Evolutionary conservation across 129 eudicot genomes (phyloP), one percentile per base, ranked within the genome.

Genomic region (Escallonia herrerae): DNA sequence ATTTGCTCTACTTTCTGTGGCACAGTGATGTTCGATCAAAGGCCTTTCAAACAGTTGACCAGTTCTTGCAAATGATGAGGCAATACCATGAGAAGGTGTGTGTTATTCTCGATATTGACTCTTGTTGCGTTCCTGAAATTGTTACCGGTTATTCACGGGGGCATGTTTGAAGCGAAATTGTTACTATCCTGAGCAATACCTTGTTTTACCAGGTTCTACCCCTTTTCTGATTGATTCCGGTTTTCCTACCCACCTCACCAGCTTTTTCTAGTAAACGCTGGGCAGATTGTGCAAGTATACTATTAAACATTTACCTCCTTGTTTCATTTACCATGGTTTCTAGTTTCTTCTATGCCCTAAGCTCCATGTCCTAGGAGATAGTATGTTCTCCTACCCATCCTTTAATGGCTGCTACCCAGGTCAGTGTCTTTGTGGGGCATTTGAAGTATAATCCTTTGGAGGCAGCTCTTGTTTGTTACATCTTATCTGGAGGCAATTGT

Each of bases 31-130:
- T 93, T 69, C 81, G 90, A 77, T 83, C 95, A 8, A 89, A 93
- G 81, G 96, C 95, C 65, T 90, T 86, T 76, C 95, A 90, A 81
- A 87, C 97, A 62, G 95, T 90, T 72, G 97, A 90, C 72, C 97
- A 90, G 43, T 90, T 86, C 75, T 74, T 90, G 86, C 89, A 90
- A 74, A 79, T 90, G 66, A 85, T 86, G 71, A 90, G 78, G 82
- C 97, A 86, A 73, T 70, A 63, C 65, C 82, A 90, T 66, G 97
- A 90, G 59, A 90, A 86, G 97, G 97, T 90, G 57, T 47, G 77
- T 43, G 39, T 2, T 51, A 48, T 12, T 55, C 41, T 59, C 54
- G 11, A 44, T 57, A 42, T 47, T 3, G n/a, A 48, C 9, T 8
- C 10, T 12, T 37, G 8, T 37, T n/a, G 8, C 33, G 4, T 14